Percentiles rank a stretch among this genome's conserved stretches.
Evolutionary conservation across 805 yeast genomes (phyloP).

Genomic region (Wickerhamiella kazuoi): DNA sequence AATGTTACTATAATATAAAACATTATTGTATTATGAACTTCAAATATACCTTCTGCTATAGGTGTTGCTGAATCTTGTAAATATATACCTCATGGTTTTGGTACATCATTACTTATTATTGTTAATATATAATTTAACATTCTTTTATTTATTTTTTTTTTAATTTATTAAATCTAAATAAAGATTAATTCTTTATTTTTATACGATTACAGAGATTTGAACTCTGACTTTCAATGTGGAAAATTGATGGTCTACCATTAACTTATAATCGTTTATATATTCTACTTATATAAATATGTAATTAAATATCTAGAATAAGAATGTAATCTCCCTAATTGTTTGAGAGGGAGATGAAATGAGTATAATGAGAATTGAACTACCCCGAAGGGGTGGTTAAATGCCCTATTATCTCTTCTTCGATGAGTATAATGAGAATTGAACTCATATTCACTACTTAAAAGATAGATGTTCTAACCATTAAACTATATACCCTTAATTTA

Average conservation of each 20-base stretch:
- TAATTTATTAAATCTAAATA: no score
- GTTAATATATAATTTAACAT: constrained; percentile 4
- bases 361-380: not conserved
- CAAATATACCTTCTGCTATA: constrained; percentile 4
- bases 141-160: not conserved
- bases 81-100: constrained; percentile 15
- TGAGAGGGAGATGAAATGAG: no score
- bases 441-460: constrained; percentile 6
- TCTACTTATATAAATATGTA: no score
- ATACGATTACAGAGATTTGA: constrained; percentile 4
- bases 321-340: no score
- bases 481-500: constrained; percentile 1
- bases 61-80: constrained; percentile 15
- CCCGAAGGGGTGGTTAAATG: not conserved
- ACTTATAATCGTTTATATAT: constrained; percentile 5
- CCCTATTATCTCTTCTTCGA: not conserved
- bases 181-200: not conserved
- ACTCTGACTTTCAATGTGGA: constrained; percentile 5
- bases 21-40: constrained; percentile 6
- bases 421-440: constrained; percentile 7
- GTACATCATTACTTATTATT: constrained; percentile 12
- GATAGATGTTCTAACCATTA: constrained; percentile 4
- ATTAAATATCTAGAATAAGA: no score
- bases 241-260: constrained; percentile 6
- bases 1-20: constrained; percentile 5